These are phyloP conservation scores for Parietaria judaica DNA, from an alignment of 306 rosid genomes.

Conservation along the genomic window DNA sequence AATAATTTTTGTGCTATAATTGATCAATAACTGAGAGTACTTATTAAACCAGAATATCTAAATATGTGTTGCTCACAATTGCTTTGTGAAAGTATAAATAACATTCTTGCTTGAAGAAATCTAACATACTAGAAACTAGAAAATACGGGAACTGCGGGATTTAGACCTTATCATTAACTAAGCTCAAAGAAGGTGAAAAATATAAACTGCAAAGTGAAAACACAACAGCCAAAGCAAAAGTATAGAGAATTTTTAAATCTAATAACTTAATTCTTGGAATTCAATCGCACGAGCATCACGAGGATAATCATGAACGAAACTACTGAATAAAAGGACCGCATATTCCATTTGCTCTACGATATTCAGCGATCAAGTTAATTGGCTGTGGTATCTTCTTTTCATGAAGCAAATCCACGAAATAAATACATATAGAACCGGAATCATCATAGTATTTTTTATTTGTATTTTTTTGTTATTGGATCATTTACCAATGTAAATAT, in stretches of 20 bases:
- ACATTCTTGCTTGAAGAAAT: neutral
- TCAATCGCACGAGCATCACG: neutral
- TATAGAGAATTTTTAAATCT: neutral
- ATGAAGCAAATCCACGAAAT: no score
- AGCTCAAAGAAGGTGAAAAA: neutral
- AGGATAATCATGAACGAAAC: neutral
- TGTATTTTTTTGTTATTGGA: no score
- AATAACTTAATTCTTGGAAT: neutral
- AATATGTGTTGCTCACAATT: neutral
- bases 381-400: no score
- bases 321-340: neutral
- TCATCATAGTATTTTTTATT: no score
- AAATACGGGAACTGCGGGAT: neutral
- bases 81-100: neutral
- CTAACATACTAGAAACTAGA: neutral
- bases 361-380: no score
- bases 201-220: neutral
- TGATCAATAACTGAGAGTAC: no score
- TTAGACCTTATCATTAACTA: neutral
- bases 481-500: no score
- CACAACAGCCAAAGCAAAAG: no score
- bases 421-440: no score
- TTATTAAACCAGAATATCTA: neutral
- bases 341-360: no score
- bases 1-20: no score